Percentiles rank a stretch among this genome's conserved stretches.
These are phyloP conservation scores for Sporisorium iseilematis-ciliati DNA, from an alignment of 1,284 basidiomycete species.

Conservation along the genomic window DNA sequence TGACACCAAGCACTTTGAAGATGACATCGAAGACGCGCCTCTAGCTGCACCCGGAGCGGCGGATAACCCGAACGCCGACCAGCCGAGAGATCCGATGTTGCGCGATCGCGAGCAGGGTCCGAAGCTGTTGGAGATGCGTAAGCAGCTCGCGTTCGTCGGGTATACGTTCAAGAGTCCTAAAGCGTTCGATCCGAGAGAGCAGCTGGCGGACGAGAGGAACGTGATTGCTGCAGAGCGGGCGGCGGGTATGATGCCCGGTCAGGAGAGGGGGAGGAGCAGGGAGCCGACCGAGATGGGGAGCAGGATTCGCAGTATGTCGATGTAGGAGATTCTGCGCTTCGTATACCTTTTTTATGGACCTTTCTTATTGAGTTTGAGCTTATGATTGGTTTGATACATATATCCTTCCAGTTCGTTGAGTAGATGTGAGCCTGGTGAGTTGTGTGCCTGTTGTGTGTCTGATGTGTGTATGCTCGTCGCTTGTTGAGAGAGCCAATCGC, in stretches of 20 bases:
- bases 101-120: slow-evolving; percentile 85
- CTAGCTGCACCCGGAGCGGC: slow-evolving; percentile 88
- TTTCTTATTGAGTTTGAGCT: not conserved
- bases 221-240: slow-evolving; percentile 46
- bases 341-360: slow-evolving; percentile 2
- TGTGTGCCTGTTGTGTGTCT: too few relatives aligned
- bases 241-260: slow-evolving; percentile 19
- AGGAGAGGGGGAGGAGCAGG: slow-evolving; percentile 22
- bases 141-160: slow-evolving; percentile 84
- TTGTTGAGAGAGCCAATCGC: too few relatives aligned
- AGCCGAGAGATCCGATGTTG: slow-evolving; percentile 87
- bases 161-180: slow-evolving; percentile 66
- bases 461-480: too few relatives aligned
- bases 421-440: too few relatives aligned
- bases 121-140: slow-evolving; percentile 87
- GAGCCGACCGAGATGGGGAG: slow-evolving; percentile 54
- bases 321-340: slow-evolving; percentile 30
- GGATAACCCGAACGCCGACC: slow-evolving; percentile 75
- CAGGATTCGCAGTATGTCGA: slow-evolving; percentile 63
- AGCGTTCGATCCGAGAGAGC: slow-evolving; percentile 54
- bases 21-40: slow-evolving; percentile 87
- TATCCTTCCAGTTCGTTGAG: not conserved
- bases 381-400: not conserved
- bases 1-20: slow-evolving; percentile 71
- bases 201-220: slow-evolving; percentile 49